A percentile compares a stretch with the other conserved stretches of the same genome.
Evolutionary conservation across 768 basidiomycete species (phyloP).

Genomic region (Suillus spraguei): DNA sequence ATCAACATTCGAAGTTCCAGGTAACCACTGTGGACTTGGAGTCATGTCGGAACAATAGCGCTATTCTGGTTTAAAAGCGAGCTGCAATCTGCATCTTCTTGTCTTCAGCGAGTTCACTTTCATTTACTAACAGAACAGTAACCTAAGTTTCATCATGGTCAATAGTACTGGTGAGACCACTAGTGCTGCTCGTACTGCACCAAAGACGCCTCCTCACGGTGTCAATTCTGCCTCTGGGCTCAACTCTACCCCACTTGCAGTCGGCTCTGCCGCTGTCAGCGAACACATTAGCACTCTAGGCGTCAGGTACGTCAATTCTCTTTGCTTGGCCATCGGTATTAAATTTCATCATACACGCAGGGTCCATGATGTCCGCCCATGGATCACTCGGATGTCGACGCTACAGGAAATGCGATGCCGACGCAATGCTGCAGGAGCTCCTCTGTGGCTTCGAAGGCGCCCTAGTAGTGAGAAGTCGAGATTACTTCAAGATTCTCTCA

Average conservation of each 20-base stretch:
- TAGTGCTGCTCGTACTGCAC: background rate
- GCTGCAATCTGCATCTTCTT: background rate
- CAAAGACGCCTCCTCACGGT: background rate
- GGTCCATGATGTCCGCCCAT: background rate
- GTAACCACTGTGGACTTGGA: background rate
- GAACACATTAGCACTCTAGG: background rate
- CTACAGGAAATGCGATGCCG: background rate
- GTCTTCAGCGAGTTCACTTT: background rate
- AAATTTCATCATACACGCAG: background rate
- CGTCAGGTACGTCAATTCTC: background rate
- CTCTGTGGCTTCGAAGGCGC: background rate
- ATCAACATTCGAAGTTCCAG: background rate
- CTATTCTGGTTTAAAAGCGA: slow-evolving; percentile 1
- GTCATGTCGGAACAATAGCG: background rate
- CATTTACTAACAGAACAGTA: background rate
- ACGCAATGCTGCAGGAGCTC: slow-evolving; percentile 5
- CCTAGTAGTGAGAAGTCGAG: background rate
- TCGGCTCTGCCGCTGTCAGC: background rate
- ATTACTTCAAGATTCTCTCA: background rate
- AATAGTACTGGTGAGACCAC: no score
- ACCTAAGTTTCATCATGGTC: background rate
- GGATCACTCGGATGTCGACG: background rate
- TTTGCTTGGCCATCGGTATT: background rate
- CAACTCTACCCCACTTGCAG: background rate
- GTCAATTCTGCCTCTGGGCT: background rate